Evolutionary conservation across 331 rosid species (phyloP).

Genomic region (Spiraea crenata): DNA sequence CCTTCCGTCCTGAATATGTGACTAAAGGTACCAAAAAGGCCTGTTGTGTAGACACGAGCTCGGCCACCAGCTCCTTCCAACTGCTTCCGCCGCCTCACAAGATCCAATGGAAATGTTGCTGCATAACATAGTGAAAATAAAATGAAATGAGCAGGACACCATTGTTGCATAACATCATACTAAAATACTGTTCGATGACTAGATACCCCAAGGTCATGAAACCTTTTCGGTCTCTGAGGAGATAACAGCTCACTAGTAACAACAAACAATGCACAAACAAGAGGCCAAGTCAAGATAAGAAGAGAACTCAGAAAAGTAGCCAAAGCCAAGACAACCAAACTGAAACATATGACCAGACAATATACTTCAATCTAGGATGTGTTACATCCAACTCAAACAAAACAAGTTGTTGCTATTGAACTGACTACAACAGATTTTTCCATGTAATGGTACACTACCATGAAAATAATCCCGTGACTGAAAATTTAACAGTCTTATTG

Average conservation of each 20-base stretch:
- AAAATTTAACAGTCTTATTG: neutral
- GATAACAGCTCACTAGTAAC: neutral
- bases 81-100: constrained; percentile 93
- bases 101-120: constrained; percentile 98
- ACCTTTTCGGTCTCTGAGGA: neutral
- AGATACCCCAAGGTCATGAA: constrained; percentile 19
- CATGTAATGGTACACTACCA: neutral
- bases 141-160: constrained; percentile 27
- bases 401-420: neutral
- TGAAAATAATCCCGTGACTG: neutral
- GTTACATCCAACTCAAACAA: neutral
- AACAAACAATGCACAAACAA: neutral
- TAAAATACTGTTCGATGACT: neutral
- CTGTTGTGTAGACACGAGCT: constrained; percentile 77
- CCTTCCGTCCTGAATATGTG: constrained; percentile 85
- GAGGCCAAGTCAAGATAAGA: neutral
- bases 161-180: constrained; percentile 6
- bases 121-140: constrained; percentile 41
- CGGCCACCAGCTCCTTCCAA: constrained; percentile 97
- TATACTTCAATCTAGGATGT: neutral
- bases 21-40: constrained; percentile 65
- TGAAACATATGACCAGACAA: neutral
- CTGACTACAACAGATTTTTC: neutral
- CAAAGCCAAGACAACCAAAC: neutral
- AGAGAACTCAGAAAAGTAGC: neutral